Evolutionary conservation across 768 basidiomycete genomes (phyloP).

Genomic region (Suillus sp.): DNA sequence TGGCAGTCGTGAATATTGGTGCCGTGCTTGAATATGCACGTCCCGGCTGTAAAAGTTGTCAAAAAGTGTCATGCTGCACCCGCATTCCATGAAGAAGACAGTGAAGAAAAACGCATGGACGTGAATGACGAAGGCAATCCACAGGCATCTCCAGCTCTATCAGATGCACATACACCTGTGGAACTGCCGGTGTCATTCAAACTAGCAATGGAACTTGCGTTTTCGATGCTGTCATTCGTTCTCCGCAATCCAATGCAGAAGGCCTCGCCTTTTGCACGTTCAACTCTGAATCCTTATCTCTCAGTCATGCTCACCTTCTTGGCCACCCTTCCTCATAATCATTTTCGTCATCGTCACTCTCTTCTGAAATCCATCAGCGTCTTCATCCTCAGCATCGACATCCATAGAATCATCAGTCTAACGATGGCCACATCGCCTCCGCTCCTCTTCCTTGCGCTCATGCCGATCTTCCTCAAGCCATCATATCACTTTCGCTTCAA

Average conservation of each 20-base stretch:
- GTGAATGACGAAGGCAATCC: too few relatives aligned
- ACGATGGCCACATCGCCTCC: constrained; percentile 48
- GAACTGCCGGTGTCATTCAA: constrained; percentile 69
- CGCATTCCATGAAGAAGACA: too few relatives aligned
- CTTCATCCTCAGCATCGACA: constrained; percentile 57
- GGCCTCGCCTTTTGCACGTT: neutral
- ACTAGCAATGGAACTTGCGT: constrained; percentile 77
- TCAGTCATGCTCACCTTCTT: neutral
- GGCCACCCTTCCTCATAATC: constrained; percentile 58
- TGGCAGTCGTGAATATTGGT: constrained; percentile 84
- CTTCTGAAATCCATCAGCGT: constrained; percentile 47
- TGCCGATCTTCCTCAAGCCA: too few relatives aligned
- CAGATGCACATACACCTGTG: constrained; percentile 18
- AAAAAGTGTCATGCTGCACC: too few relatives aligned
- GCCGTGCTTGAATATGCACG: constrained; percentile 38
- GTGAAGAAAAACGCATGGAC: too few relatives aligned
- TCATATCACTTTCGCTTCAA: too few relatives aligned
- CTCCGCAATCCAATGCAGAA: too few relatives aligned
- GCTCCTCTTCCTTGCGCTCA: too few relatives aligned
- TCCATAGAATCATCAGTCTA: too few relatives aligned
- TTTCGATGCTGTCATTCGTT: constrained; percentile 71
- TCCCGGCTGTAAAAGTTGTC: too few relatives aligned
- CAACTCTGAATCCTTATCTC: neutral
- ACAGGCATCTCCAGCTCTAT: too few relatives aligned
- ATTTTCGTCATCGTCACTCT: constrained; percentile 57